Conservation (phyloP, 2,329 filamentous ascomycete species). For the Claviceps africana region DNA sequence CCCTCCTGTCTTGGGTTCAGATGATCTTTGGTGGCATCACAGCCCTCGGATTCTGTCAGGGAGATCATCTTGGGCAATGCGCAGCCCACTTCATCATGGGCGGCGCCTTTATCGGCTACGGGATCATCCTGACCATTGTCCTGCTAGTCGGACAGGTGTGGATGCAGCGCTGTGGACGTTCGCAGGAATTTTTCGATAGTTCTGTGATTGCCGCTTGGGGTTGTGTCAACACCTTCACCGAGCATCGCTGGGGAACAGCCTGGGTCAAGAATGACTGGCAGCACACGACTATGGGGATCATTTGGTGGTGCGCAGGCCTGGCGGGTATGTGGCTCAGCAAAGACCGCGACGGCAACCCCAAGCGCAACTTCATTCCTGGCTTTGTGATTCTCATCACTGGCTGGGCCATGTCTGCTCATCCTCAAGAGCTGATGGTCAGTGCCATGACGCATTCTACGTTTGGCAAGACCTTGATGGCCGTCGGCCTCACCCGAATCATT, state of each 20-base stretch:
- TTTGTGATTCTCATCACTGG: conserved; percentile 87
- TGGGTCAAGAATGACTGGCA: conserved; percentile 95
- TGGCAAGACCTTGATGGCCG: conserved; percentile 89
- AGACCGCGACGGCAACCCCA: conserved; percentile 68
- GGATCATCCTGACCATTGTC: conserved; percentile 71
- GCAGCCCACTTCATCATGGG: conserved; percentile 98
- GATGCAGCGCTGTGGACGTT: conserved; percentile 68
- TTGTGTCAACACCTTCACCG: conserved; percentile 94
- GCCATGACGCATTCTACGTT: conserved; percentile 82
- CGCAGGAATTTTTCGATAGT: conserved; percentile 95
- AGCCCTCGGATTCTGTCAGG: conserved; percentile 80
- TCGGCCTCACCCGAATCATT: conserved; percentile 69
- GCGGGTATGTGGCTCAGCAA: conserved; percentile 85
- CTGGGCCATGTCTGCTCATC: conserved; percentile 88
- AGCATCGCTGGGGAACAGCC: conserved; percentile 78
- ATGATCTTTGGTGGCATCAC: conserved; percentile 96
- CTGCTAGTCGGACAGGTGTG: conserved; percentile 80
- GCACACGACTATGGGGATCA: conserved; percentile 97
- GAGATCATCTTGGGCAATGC: conserved; percentile 83
- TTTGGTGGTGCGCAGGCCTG: conserved; percentile 94
- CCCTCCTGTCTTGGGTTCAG: conserved; percentile 76
- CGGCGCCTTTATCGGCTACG: conserved; percentile 88
- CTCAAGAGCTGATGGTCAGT: conserved; percentile 70
- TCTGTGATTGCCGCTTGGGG: conserved; percentile 87
- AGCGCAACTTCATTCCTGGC: conserved; percentile 83